These are phyloP conservation scores for Lotus japonicus DNA, from an alignment of 306 rosid species.

Conservation along the genomic window DNA sequence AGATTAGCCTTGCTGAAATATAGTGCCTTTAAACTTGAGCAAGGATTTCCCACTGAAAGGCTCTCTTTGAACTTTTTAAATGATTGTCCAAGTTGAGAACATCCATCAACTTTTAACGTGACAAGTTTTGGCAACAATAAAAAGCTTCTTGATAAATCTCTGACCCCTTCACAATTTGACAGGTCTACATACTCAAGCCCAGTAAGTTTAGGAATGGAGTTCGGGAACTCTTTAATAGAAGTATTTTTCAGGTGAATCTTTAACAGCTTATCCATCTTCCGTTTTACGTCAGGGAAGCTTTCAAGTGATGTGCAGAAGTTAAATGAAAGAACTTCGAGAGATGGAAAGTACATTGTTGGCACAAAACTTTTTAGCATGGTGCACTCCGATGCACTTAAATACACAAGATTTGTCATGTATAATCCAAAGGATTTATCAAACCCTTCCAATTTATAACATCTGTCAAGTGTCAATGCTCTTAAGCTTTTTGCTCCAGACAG, in stretches of 20 bases:
- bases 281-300: neutral
- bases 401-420: neutral
- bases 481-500: neutral
- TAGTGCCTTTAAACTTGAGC: neutral
- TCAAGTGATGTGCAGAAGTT: neutral
- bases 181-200: neutral
- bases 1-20: neutral
- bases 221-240: conserved; percentile 11
- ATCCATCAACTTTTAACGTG: neutral
- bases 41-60: neutral
- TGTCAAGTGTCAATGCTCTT: neutral
- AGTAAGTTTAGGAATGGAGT: neutral
- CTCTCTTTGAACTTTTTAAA: neutral
- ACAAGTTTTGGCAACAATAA: neutral
- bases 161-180: neutral
- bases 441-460: neutral
- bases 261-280: neutral
- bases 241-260: neutral
- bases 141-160: neutral
- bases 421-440: neutral
- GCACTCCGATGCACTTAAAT: conserved; percentile 8
- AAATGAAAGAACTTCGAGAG: neutral
- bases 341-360: neutral
- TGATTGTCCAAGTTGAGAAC: neutral
- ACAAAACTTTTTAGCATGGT: conserved; percentile 2